Percentiles rank a stretch among this genome's conserved stretches.
phyloP scores from a whole-genome alignment of 148 eudicot genomes.

The Chenopodium quinoa region DNA sequence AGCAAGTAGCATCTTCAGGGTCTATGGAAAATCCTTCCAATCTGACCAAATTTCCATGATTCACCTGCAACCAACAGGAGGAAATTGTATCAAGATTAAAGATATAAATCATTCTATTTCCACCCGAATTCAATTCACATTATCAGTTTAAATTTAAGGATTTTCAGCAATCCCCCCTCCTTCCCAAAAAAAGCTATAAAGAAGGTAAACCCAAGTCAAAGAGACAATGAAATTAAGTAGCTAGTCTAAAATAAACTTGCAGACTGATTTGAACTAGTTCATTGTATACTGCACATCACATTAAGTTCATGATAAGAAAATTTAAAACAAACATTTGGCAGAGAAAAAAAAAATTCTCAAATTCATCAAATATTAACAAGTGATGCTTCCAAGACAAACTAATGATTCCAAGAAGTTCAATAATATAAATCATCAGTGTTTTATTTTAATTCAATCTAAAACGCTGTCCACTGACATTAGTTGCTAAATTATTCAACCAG shows the following conservation, averaged over 20 bases:
- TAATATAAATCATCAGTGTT: background rate
- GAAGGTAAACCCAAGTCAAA: too few species aligned
- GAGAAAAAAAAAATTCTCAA: too few species aligned
- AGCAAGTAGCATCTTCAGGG: constrained; percentile 76
- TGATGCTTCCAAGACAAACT: background rate
- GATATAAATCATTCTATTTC: background rate
- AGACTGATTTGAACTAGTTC: too few species aligned
- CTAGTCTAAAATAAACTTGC: too few species aligned
- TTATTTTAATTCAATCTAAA: too few species aligned
- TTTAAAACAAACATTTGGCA: background rate
- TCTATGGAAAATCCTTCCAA: constrained; percentile 93
- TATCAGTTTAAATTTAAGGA: background rate
- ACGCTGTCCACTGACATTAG: background rate
- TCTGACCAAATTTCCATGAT: constrained; percentile 85
- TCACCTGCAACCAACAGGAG: constrained; percentile 42
- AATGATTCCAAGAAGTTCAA: constrained; percentile 3
- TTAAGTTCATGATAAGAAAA: background rate
- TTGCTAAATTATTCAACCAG: background rate
- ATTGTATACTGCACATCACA: background rate
- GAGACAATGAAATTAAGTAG: background rate
- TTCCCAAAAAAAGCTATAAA: too few species aligned
- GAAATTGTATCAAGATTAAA: background rate
- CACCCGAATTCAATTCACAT: background rate
- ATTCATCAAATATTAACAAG: too few species aligned
- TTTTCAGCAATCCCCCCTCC: too few species aligned